Percentiles rank a stretch among this genome's conserved stretches.
Evolutionary conservation across 2,329 filamentous ascomycete species (phyloP).

Genomic region (Colletotrichum spaethianum): DNA sequence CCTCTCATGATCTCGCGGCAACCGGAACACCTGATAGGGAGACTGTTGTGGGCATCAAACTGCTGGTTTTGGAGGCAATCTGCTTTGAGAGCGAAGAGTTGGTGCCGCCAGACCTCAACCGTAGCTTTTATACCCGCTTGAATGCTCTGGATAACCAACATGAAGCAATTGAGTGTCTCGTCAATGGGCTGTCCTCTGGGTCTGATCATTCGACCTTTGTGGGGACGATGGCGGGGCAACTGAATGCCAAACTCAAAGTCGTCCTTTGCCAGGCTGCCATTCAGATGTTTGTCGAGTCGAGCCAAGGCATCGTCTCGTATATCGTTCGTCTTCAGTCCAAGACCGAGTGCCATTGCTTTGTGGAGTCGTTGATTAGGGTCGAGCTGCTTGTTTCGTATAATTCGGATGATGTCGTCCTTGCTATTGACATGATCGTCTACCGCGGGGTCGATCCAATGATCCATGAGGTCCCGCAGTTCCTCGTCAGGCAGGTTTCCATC

Average conservation of each 20-base stretch:
- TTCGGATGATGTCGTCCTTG: neutral
- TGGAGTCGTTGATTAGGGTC: neutral
- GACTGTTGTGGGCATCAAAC: neutral
- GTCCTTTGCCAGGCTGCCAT: conserved; percentile 21
- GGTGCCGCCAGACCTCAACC: conserved; percentile 10
- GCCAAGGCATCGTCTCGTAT: neutral
- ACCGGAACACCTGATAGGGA: neutral
- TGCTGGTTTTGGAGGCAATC: neutral
- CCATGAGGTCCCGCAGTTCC: neutral
- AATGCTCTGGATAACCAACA: conserved; percentile 43
- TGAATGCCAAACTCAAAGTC: conserved; percentile 44
- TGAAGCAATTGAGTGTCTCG: conserved; percentile 42
- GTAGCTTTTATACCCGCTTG: conserved; percentile 22
- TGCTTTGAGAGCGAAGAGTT: conserved; percentile 5
- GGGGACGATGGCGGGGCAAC: conserved; percentile 38
- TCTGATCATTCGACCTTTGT: conserved; percentile 24
- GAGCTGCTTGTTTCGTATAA: neutral
- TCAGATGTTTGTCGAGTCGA: conserved; percentile 12
- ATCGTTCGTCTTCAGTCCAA: conserved; percentile 10
- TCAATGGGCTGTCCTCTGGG: conserved; percentile 43
- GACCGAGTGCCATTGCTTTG: neutral
- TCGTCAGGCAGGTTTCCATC: neutral
- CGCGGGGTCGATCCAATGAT: neutral
- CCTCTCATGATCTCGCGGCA: neutral
- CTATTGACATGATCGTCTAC: neutral